These are phyloP conservation scores for Thermothelomyces thermophilus DNA, from an alignment of 2,329 filamentous ascomycete genomes.

Conservation along the genomic window DNA sequence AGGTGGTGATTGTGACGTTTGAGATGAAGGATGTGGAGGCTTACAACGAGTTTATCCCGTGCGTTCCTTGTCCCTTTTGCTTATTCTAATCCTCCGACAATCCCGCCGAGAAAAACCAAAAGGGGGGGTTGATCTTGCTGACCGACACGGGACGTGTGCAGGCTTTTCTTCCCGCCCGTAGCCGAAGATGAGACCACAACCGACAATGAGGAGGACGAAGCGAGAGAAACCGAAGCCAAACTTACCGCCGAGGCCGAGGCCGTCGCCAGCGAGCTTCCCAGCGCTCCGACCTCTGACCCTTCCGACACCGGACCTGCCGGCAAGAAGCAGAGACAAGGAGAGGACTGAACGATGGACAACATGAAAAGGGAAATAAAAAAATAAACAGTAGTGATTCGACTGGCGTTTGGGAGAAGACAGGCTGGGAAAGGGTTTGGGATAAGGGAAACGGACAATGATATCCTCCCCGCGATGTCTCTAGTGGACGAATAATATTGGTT, in stretches of 20 bases:
- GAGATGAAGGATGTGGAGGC: slow-evolving; percentile 67
- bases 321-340: slow-evolving; percentile 26
- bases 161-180: slow-evolving; percentile 29
- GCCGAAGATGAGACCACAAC: slow-evolving; percentile 10
- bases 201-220: slow-evolving; percentile 10
- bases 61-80: slow-evolving; percentile 33
- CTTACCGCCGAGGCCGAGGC: slow-evolving; percentile 24
- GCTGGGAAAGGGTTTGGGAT: not conserved
- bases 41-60: slow-evolving; percentile 70
- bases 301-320: slow-evolving; percentile 20
- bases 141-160: slow-evolving; percentile 4
- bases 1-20: slow-evolving; percentile 82
- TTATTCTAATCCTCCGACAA: not conserved
- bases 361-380: not conserved
- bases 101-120: not conserved
- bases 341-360: not conserved
- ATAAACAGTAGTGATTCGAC: not conserved
- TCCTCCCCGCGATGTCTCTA: not conserved
- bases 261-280: slow-evolving; percentile 26
- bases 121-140: too few relatives aligned
- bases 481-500: too few relatives aligned
- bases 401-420: slow-evolving; percentile 4
- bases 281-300: slow-evolving; percentile 26
- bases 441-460: not conserved
- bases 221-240: slow-evolving; percentile 16